Base-by-base conservation (phyloP, 2,329 filamentous ascomycete species). In the Orbilia quercus region DNA sequence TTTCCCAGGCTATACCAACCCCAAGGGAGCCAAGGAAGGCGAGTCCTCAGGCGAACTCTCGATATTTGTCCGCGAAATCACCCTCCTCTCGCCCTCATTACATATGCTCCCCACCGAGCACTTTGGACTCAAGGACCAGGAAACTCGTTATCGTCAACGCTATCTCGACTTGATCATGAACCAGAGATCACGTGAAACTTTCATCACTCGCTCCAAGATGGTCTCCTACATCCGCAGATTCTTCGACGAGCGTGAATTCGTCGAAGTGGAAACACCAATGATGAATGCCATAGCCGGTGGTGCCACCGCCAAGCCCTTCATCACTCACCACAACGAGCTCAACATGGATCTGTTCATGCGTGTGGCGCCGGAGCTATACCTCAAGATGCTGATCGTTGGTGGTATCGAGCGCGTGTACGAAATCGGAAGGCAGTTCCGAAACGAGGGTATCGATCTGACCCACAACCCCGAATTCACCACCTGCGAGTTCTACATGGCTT, bases 381-480 rank as follows among this genome's bases (percentile, higher is more conserved):
- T 99, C 78, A 99, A 99, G 90, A 92, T 96, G 88, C 85, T 90
- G 70, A 90, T 98, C 54, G 94, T 99, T 31, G 96, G 96, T 79
- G 95, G 94, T 71, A 86, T 98, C 44, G 91, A 96, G 83, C 88
- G 91, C 78, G 95, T 99, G 12, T 99, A 96, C 82, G 95, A 99
- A 81, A 88, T 99, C 75, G 95, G 95, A 76, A 90, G 92, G 76
- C 92, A 96, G 80, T 99, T 99, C 87, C 85, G 95, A 78, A 99
- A 99, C 79, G 93, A 96, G 82, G 89, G 90, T 71, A 90, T 92
- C 76, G 92, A 96, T 80, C 84, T 95, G 55, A 99, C 95, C 6
- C 95, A 99, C 85, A 99, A 98, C 84, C 95, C 91, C 40, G 95
- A 99, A 81, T 99, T 99, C 84, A 99, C 95, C 45, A 96, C 92